phyloP scores from a whole-genome alignment of 23 red algal species.

The Gracilaria vermiculophylla region DNA sequence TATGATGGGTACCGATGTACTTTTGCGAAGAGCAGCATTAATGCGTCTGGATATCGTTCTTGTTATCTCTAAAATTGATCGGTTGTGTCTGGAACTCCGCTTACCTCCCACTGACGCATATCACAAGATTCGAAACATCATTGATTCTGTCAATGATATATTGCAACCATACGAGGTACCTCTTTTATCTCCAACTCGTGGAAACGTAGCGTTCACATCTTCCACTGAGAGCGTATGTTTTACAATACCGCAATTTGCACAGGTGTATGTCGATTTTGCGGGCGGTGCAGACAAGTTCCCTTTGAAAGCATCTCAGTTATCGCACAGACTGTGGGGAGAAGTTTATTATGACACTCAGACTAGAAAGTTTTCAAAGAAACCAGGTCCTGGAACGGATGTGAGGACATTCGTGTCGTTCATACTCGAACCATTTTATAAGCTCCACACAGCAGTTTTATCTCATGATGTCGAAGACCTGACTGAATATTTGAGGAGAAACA shows the following conservation, averaged over 20 bases:
- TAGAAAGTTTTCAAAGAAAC: slow-evolving; percentile 50
- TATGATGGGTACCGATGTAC: slow-evolving; percentile 80
- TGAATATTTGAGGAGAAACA: slow-evolving; percentile 51
- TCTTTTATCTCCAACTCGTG: slow-evolving; percentile 24
- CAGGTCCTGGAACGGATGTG: neutral
- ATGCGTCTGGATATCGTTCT: slow-evolving; percentile 77
- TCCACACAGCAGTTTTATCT: slow-evolving; percentile 74
- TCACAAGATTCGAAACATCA: slow-evolving; percentile 82
- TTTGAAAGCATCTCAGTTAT: slow-evolving; percentile 54
- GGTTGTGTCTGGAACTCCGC: slow-evolving; percentile 85
- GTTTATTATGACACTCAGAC: slow-evolving; percentile 68
- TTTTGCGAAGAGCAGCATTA: slow-evolving; percentile 43
- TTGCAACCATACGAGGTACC: slow-evolving; percentile 35
- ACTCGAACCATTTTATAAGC: slow-evolving; percentile 94
- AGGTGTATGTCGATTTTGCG: slow-evolving; percentile 26
- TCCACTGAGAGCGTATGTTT: slow-evolving; percentile 71
- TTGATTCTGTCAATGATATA: slow-evolving; percentile 72
- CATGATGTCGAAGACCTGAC: slow-evolving; percentile 67
- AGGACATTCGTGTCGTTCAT: slow-evolving; percentile 88
- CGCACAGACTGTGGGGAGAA: slow-evolving; percentile 82
- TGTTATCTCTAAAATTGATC: slow-evolving; percentile 90
- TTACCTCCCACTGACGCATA: slow-evolving; percentile 87
- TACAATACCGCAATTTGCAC: slow-evolving; percentile 71
- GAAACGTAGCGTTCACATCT: slow-evolving; percentile 87
- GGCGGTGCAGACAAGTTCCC: slow-evolving; percentile 1